Evolutionary conservation across 1,139 yeast genomes (phyloP), one percentile per base, ranked within the genome.

Genomic region (Entelexis sorbosivorans): DNA sequence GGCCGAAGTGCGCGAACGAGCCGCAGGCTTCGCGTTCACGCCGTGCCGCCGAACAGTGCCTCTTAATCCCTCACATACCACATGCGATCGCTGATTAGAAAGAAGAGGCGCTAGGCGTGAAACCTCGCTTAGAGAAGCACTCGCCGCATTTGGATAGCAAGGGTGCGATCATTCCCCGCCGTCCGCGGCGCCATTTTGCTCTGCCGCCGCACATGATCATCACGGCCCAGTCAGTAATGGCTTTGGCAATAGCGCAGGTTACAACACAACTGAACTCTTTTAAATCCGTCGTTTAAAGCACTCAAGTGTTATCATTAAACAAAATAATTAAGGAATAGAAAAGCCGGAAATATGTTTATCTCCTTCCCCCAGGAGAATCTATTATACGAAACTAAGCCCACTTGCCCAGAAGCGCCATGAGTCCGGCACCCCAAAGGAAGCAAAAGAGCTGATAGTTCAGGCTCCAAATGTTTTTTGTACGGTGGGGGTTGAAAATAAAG

Each of bases 331-430:
- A 22, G 24, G 24, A 22, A 22, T 4, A 6, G 24, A 22, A 22
- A 22, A 5, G n/a, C n/a, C n/a, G 24, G 4, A 22, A 22, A 22
- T 22, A 22, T 22, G n/a, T n/a, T n/a, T n/a, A n/a, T n/a, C n/a
- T n/a, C n/a, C n/a, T 22, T 5, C 6, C 24, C 4, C 6, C 24
- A 22, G 24, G 6, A 22, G 6, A 22, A 5, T 6, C 24, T 5
- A 22, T 6, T 22, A 6, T 22, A 5, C 24, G 24, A 22, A 22
- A 4, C 24, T 38, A 38, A 24, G 93, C 95, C 95, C 95, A 86
- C 65, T 77, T 79, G 54, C 94, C 96, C 52, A 86, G 70, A 52
- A 86, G 71, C 1, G 95, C 94, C 95, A 86, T 86, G 50, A 84
- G 66, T 45, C 85, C 93, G 19, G 88, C 82, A 55, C 95, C 95